These are phyloP conservation scores for Pythium dissimile DNA, from an alignment of 352 stramenopile genomes.

Conservation along the genomic window DNA sequence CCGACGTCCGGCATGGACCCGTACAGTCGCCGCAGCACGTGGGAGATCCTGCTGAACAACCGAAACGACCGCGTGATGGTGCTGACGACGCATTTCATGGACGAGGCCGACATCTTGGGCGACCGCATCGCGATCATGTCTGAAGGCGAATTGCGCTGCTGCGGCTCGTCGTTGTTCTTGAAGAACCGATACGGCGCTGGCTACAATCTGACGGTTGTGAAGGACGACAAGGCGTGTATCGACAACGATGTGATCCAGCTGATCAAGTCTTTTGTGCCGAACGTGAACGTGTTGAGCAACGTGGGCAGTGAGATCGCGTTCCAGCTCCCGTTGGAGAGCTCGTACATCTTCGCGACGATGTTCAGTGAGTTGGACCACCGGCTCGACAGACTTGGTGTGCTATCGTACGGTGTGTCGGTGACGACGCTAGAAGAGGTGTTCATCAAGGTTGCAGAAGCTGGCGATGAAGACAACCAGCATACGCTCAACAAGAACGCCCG, in stretches of 20 bases:
- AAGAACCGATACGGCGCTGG: slow-evolving; percentile 70
- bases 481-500: slow-evolving; percentile 33
- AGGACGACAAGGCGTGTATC: slow-evolving; percentile 30
- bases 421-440: slow-evolving; percentile 90
- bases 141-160: slow-evolving; percentile 63
- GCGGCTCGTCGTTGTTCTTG: slow-evolving; percentile 75
- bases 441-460: slow-evolving; percentile 79
- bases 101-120: slow-evolving; percentile 83
- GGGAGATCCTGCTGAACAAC: slow-evolving; percentile 60
- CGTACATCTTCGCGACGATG: slow-evolving; percentile 52
- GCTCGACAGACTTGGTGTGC: slow-evolving; percentile 28
- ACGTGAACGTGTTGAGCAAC: slow-evolving; percentile 65
- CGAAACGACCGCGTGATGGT: slow-evolving; percentile 61
- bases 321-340: slow-evolving; percentile 60
- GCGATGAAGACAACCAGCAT: slow-evolving; percentile 45
- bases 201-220: slow-evolving; percentile 71
- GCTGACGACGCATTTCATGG: slow-evolving; percentile 94
- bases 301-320: slow-evolving; percentile 79
- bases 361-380: slow-evolving; percentile 63
- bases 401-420: slow-evolving; percentile 85
- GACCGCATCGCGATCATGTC: slow-evolving; percentile 82
- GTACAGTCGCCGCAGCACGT: slow-evolving; percentile 91
- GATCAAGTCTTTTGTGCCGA: slow-evolving; percentile 32
- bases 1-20: slow-evolving; percentile 95
- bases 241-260: slow-evolving; percentile 38